Evolutionary conservation across 495 filamentous ascomycete genomes (phyloP).

Genomic region (Immersiella caudata): DNA sequence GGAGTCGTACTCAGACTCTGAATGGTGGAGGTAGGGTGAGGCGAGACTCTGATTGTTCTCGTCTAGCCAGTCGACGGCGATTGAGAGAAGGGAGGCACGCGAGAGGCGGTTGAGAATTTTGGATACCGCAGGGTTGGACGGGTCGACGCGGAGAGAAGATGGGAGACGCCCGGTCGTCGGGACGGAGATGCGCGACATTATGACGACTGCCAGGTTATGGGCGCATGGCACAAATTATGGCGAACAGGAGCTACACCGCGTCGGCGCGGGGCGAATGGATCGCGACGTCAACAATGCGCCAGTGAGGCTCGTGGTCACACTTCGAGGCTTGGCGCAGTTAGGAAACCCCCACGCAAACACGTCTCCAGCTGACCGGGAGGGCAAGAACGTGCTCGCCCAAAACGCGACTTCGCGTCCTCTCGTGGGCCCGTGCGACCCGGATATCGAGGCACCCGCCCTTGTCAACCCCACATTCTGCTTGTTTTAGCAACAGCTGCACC

Average conservation of each 20-base stretch:
- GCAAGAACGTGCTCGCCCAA: slow-evolving; percentile 12
- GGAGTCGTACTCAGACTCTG: slow-evolving; percentile 40
- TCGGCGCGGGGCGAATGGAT: slow-evolving; percentile 4
- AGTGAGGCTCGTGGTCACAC: slow-evolving; percentile 8
- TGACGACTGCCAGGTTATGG: not conserved
- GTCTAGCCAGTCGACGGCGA: slow-evolving; percentile 75
- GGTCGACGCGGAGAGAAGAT: slow-evolving; percentile 60
- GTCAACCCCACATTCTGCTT: not conserved
- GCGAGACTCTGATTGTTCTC: slow-evolving; percentile 61
- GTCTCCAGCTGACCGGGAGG: slow-evolving; percentile 4
- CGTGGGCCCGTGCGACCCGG: not conserved
- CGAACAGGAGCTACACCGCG: slow-evolving; percentile 10
- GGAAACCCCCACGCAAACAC: slow-evolving; percentile 17
- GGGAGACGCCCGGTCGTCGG: slow-evolving; percentile 51
- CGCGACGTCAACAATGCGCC: slow-evolving; percentile 20
- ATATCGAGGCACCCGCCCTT: not conserved
- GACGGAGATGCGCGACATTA: slow-evolving; percentile 50
- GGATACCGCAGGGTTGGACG: slow-evolving; percentile 62
- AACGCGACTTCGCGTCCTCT: not conserved
- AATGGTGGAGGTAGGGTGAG: slow-evolving; percentile 51
- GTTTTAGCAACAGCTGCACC: too few relatives aligned
- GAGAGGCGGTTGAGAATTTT: slow-evolving; percentile 70
- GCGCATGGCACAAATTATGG: not conserved
- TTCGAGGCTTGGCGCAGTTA: not conserved
- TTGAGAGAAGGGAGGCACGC: slow-evolving; percentile 66